Percentiles rank a stretch among this genome's conserved stretches.
Evolutionary conservation across 495 filamentous ascomycete species (phyloP).

Genomic region (Copromyces sp.): DNA sequence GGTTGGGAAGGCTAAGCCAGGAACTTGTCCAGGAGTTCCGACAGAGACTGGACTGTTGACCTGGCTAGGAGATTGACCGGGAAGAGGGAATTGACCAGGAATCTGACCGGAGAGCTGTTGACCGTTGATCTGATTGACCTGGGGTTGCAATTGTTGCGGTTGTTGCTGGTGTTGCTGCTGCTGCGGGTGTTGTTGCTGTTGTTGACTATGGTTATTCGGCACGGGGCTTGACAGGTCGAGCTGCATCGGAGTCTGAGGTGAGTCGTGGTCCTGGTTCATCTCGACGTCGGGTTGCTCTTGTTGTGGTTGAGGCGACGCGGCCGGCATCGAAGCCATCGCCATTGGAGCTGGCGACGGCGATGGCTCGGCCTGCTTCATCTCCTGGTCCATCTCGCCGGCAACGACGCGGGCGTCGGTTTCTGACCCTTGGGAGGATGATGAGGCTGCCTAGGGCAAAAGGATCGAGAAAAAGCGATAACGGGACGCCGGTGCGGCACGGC

Average conservation of each 20-base stretch:
- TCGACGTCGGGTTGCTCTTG: not conserved
- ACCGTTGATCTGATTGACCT: not conserved
- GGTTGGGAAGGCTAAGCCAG: not conserved
- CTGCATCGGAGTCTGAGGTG: not conserved
- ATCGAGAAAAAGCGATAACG: not conserved
- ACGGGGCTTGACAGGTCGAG: not conserved
- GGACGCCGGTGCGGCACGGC: not conserved
- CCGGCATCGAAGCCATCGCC: slow-evolving; percentile 2
- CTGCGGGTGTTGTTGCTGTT: not conserved
- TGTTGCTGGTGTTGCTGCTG: slow-evolving; percentile 5
- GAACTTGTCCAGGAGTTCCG: not conserved
- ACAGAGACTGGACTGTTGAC: not conserved
- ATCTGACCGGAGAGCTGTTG: not conserved
- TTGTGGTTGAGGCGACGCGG: slow-evolving; percentile 7
- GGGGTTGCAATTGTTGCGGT: not conserved
- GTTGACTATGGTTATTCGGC: not conserved
- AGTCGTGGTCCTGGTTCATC: not conserved
- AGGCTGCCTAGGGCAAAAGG: not conserved
- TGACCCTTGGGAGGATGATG: not conserved
- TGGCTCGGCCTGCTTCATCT: slow-evolving; percentile 14
- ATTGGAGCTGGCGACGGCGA: not conserved
- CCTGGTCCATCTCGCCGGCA: slow-evolving; percentile 14
- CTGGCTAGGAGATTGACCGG: not conserved
- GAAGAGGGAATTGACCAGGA: not conserved
- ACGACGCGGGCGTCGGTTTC: not conserved